Evolutionary conservation across 2,329 filamentous ascomycete species (phyloP).

Genomic region (Aureobasidium lini): DNA sequence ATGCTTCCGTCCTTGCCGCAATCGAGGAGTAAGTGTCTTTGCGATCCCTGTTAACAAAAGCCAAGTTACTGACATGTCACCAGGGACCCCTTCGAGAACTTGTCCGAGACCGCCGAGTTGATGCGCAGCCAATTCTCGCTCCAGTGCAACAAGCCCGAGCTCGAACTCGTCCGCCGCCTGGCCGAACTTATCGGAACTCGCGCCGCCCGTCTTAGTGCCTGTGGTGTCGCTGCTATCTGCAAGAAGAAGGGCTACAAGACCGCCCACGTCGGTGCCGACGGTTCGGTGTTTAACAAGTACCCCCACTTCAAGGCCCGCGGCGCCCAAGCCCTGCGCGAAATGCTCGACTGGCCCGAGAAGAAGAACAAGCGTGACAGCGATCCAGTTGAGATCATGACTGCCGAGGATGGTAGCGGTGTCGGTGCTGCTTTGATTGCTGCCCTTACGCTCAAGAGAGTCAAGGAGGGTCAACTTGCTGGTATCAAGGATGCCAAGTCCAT

Average conservation of each 20-base stretch:
- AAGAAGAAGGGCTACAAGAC: conserved; percentile 86
- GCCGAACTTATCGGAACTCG: conserved; percentile 93
- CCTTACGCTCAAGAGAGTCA: conserved; percentile 55
- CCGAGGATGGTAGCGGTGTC: conserved; percentile 96
- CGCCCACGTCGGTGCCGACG: conserved; percentile 93
- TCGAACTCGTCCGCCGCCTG: conserved; percentile 80
- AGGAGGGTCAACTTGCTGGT: conserved; percentile 52
- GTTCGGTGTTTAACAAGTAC: conserved; percentile 98
- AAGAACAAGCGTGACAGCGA: conserved; percentile 60
- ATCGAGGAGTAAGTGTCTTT: conserved; percentile 60
- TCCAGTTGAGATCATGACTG: conserved; percentile 77
- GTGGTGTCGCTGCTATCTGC: conserved; percentile 91
- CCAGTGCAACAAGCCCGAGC: conserved; percentile 63
- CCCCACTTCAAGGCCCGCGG: conserved; percentile 93
- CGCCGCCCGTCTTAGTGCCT: conserved; percentile 84
- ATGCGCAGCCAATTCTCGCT: conserved; percentile 72
- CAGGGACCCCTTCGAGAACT: conserved; percentile 89
- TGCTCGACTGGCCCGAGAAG: conserved; percentile 85
- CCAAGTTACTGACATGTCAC: background rate
- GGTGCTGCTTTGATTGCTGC: conserved; percentile 89
- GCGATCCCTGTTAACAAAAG: background rate
- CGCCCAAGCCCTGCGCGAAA: conserved; percentile 83
- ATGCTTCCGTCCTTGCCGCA: conserved; percentile 85
- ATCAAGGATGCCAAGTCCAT: conserved; percentile 46
- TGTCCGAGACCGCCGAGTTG: conserved; percentile 78